phyloP scores from a whole-genome alignment of 1,139 yeast genomes.

The Waltiozyma sp. region DNA sequence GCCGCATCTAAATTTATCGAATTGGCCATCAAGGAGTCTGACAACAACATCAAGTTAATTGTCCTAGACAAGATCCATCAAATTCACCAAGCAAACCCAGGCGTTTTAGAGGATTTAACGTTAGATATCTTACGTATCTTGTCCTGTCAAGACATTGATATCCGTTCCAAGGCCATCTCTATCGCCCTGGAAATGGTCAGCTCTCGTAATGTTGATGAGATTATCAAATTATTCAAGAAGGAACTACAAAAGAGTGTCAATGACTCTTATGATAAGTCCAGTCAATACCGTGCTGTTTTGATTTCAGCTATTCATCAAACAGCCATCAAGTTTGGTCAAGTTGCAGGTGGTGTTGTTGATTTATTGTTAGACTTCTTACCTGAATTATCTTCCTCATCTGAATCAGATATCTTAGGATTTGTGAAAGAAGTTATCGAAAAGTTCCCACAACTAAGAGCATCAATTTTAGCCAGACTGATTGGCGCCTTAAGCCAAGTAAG shows the following conservation, averaged over 20 bases:
- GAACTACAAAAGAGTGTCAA: constrained; percentile 71
- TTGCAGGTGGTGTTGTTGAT: constrained; percentile 86
- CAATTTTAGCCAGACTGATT: constrained; percentile 57
- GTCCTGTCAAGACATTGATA: constrained; percentile 81
- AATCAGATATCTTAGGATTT: constrained; percentile 79
- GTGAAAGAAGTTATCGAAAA: constrained; percentile 91
- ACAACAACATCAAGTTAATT: constrained; percentile 86
- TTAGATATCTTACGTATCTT: constrained; percentile 81
- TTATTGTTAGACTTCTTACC: constrained; percentile 77
- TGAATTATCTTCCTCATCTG: constrained; percentile 77
- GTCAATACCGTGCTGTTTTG: constrained; percentile 81
- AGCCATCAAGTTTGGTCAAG: constrained; percentile 82
- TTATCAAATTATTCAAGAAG: constrained; percentile 80
- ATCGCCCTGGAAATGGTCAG: constrained; percentile 73
- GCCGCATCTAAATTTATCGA: constrained; percentile 84
- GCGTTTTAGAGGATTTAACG: constrained; percentile 74
- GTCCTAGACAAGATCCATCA: constrained; percentile 80
- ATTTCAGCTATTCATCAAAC: constrained; percentile 83
- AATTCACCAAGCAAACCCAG: constrained; percentile 66
- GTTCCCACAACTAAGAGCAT: constrained; percentile 68
- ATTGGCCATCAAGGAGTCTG: constrained; percentile 83
- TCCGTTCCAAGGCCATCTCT: constrained; percentile 77
- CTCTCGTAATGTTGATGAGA: constrained; percentile 88
- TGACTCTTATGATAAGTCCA: constrained; percentile 64
- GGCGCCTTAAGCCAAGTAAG: constrained; percentile 54